Base-by-base conservation (phyloP, 2,329 filamentous ascomycete species). In the Aureobasidium namibiae region DNA sequence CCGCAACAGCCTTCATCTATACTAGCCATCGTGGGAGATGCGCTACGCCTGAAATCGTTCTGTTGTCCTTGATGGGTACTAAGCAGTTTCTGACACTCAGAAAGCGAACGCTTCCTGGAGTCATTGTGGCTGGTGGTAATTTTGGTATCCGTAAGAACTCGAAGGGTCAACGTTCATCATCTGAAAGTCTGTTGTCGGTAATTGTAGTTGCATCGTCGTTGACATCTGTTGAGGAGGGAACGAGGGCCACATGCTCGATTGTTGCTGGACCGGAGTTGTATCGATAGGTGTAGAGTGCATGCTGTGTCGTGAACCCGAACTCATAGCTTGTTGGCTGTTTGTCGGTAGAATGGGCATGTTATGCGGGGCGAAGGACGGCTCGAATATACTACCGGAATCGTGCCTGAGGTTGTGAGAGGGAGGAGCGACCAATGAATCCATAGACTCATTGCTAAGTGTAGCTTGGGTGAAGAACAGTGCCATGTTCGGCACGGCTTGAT, bases 361-460 rank as follows among this genome's bases (percentile, higher is more conserved):
- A 13, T 59, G 57, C 23, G 45, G 57, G 14, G 45, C 48, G n/a
- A 59, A 59, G 14, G 57, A 59, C 8, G 57, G 57, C 16, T 59
- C 57, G 16, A 52, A 59, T n/a, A 59, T 53, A 29, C 57, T 45
- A 10, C 57, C 57, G 13, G 57, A 59, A 23, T 59, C 57, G 21
- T 59, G 57, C 29, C 57, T 49, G n/a, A 57, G 54, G 7, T 23
- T 48, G 23, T 52, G 33, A 1, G 26, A 16, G 10, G 45, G 26
- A n/a, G 44, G 44, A 16, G 34, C 26, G 36, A 50, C 56, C 1
- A 59, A 21, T 9, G 45, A 21, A 23, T 59, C 57, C 7, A 59
- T 39, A 9, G 57, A 59, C 16, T 59, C 57, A n/a, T 53, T 52
- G 48, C 57, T 59, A 11, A 59, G 39, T 14, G 57, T 53, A 7